Evolutionary conservation across 2,329 filamentous ascomycete species (phyloP).

Genomic region (Colletotrichum phormii): DNA sequence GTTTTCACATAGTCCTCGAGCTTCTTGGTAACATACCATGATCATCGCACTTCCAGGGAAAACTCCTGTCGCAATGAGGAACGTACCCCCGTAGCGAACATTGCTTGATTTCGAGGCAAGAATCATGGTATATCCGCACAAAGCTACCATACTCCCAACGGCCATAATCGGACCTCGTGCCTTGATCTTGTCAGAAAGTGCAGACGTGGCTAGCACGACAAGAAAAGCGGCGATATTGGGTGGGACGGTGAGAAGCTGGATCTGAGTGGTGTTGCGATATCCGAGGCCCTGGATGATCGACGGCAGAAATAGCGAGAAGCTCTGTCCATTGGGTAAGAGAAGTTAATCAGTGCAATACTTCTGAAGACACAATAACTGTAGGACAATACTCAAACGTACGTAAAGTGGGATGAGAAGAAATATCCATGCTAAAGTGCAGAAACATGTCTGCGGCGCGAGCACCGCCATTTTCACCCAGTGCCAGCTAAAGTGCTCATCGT

Average conservation of each 20-base stretch:
- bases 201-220: not conserved
- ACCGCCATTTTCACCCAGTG: conserved; percentile 50
- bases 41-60: too few relatives aligned
- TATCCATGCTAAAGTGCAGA: conserved; percentile 32
- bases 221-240: not conserved
- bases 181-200: not conserved
- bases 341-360: not conserved
- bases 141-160: not conserved
- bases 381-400: not conserved
- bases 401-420: not conserved
- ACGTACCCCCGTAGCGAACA: too few relatives aligned
- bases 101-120: too few relatives aligned
- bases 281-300: not conserved
- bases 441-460: conserved; percentile 43
- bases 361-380: not conserved
- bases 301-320: not conserved
- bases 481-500: conserved; percentile 53
- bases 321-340: not conserved
- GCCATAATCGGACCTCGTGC: not conserved
- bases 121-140: not conserved
- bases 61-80: too few relatives aligned
- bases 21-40: too few relatives aligned
- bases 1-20: too few relatives aligned
- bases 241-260: not conserved
- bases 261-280: not conserved